Evolutionary conservation across 1,139 yeast genomes (phyloP).

Genomic region (Suhomyces chickasaworum): DNA sequence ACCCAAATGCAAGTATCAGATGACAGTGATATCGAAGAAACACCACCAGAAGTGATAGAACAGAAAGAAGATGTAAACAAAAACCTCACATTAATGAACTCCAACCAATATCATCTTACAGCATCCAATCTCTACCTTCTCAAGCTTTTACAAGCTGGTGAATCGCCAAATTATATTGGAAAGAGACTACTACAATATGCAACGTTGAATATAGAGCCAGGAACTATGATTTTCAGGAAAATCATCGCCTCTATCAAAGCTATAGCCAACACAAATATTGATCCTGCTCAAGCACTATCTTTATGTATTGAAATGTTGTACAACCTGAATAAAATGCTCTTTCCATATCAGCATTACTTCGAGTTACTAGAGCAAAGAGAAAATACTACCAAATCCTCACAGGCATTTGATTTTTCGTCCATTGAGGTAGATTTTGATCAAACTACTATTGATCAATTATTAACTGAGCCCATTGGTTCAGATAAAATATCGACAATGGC

Average conservation of each 20-base stretch:
- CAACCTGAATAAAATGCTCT: slow-evolving; percentile 8
- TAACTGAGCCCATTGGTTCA: background rate
- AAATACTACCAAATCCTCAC: background rate
- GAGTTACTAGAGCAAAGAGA: background rate
- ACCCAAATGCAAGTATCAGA: slow-evolving; percentile 38
- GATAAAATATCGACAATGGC: background rate
- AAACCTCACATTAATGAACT: background rate
- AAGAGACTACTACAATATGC: slow-evolving; percentile 31
- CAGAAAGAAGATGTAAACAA: background rate
- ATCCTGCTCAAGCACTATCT: slow-evolving; percentile 16
- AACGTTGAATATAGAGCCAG: slow-evolving; percentile 20
- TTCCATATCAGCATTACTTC: background rate
- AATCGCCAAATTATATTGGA: slow-evolving; percentile 30
- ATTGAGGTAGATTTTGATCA: background rate
- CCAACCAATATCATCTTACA: background rate
- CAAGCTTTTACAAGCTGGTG: slow-evolving; percentile 28
- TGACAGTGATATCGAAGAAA: slow-evolving; percentile 31
- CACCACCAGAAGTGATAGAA: background rate
- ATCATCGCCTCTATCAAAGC: slow-evolving; percentile 18
- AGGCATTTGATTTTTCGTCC: background rate
- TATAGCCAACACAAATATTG: slow-evolving; percentile 18
- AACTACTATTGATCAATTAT: background rate
- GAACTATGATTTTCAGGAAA: slow-evolving; percentile 12
- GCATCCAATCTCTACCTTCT: slow-evolving; percentile 12
- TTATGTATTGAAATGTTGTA: slow-evolving; percentile 22